A percentile compares a stretch with the other conserved stretches of the same genome.
Conservation (phyloP, 371 early-diverging fungal genomes). For the Amoeboaphelidium protococcarum region DNA sequence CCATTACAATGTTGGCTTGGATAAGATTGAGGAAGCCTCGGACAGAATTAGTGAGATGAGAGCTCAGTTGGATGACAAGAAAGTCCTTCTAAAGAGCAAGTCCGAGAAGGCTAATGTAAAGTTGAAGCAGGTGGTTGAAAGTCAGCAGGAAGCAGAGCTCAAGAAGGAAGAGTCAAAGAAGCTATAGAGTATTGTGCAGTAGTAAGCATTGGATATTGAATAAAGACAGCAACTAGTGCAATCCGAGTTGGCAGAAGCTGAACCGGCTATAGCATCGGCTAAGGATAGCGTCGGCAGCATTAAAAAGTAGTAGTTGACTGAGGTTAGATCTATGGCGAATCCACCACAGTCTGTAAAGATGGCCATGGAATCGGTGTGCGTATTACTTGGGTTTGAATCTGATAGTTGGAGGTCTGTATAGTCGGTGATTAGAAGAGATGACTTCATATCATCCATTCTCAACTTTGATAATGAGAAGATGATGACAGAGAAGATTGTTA, state of each 20-base stretch:
- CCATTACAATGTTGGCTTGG: slow-evolving; percentile 88
- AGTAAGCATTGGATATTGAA: slow-evolving; percentile 49
- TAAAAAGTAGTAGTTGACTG: slow-evolving; percentile 88
- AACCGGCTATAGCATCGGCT: slow-evolving; percentile 89
- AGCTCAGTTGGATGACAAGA: slow-evolving; percentile 58
- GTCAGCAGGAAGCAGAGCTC: slow-evolving; percentile 82
- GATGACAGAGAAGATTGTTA: slow-evolving; percentile 40
- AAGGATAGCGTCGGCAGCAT: slow-evolving; percentile 75
- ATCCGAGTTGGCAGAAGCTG: slow-evolving; percentile 73
- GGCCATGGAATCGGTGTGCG: slow-evolving; percentile 93
- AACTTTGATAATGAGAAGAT: slow-evolving; percentile 62
- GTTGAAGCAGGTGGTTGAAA: slow-evolving; percentile 78
- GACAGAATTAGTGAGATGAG: slow-evolving; percentile 81
- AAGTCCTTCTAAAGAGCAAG: slow-evolving; percentile 63
- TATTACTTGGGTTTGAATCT: slow-evolving; percentile 59
- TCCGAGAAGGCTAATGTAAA: slow-evolving; percentile 75
- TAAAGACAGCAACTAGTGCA: slow-evolving; percentile 54
- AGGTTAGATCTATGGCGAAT: slow-evolving; percentile 90
- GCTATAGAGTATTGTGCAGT: slow-evolving; percentile 46
- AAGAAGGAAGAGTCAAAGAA: slow-evolving; percentile 54
- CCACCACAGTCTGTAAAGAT: slow-evolving; percentile 90
- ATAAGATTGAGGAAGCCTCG: slow-evolving; percentile 85
- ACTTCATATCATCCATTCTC: slow-evolving; percentile 90
- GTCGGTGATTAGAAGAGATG: slow-evolving; percentile 71
- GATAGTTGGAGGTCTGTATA: slow-evolving; percentile 60